These are phyloP conservation scores for Arachnopeziza araneosa DNA, from an alignment of 2,329 filamentous ascomycete genomes.

Conservation along the genomic window DNA sequence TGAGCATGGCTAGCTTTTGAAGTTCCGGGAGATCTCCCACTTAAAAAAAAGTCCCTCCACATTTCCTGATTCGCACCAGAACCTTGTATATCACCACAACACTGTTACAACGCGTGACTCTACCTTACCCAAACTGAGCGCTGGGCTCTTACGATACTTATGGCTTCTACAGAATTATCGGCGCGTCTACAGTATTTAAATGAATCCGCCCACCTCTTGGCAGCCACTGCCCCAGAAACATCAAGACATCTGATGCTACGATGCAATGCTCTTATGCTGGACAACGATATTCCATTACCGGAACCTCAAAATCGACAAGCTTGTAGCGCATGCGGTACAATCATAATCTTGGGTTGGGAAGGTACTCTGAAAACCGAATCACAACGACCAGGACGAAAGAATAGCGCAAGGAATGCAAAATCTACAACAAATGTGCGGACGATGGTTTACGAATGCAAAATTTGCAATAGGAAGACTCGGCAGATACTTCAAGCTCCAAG, in stretches of 20 bases:
- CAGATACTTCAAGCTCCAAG: neutral
- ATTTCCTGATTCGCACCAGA: neutral
- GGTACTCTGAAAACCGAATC: slow-evolving; percentile 13
- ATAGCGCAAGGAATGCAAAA: neutral
- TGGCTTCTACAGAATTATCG: slow-evolving; percentile 24
- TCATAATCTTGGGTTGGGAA: slow-evolving; percentile 46
- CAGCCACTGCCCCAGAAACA: slow-evolving; percentile 45
- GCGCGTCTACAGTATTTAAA: slow-evolving; percentile 39
- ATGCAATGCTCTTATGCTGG: slow-evolving; percentile 44
- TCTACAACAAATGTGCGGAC: slow-evolving; percentile 3
- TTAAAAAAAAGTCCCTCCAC: neutral
- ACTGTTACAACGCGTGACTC: neutral
- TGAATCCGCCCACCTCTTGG: slow-evolving; percentile 54
- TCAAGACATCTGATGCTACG: slow-evolving; percentile 55
- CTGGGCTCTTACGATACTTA: slow-evolving; percentile 2
- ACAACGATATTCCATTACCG: slow-evolving; percentile 39
- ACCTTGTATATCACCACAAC: neutral
- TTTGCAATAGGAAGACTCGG: slow-evolving; percentile 24
- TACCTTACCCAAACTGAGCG: neutral
- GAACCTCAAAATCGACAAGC: slow-evolving; percentile 48
- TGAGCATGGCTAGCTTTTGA: neutral
- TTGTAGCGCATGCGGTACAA: slow-evolving; percentile 56
- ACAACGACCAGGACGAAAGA: neutral
- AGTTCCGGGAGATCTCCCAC: neutral
- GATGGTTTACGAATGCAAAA: slow-evolving; percentile 26